Base-by-base conservation (phyloP, 2,329 filamentous ascomycete genomes). In the Simplicillium sp. region DNA sequence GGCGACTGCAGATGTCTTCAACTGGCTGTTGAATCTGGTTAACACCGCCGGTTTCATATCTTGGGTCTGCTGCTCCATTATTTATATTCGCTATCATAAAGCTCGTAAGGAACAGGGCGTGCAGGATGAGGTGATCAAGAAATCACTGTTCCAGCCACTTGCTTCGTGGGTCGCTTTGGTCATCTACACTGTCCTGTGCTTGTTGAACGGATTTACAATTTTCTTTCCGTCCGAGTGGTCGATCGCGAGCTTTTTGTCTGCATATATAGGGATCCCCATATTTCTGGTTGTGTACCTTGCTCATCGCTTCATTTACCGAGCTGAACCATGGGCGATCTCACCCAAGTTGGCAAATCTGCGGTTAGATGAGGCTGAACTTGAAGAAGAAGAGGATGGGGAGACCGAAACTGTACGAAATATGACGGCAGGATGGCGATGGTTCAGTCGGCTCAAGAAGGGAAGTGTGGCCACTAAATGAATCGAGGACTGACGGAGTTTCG, bases 181-280 rank as follows among this genome's bases (percentile, higher is more conserved):
- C 5, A 60, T 65, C 16, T 75, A 80, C 50, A 59, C 56, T 1
- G 62, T 78, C 39, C 61, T 82, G 14, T 61, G 63, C 3, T 55
- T 82, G 2, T 67, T 80, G 52, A 82, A 82, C 44, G 80, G 80
- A 2, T 83, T 83, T 53, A 70, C 71, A 31, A 73, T 78, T 3
- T 84, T 84, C 54, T 79, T 76, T 56, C 70, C 73, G 0, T 63
- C 65, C 4, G 64, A 75, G 14, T 83, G 74, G 69, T 68, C 66
- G 11, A 66, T 67, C 0, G 65, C 62, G 15, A 66, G 58, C 37
- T 84, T 84, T 51, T 61, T 82, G 18, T 80, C 77, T 0, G 68
- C 75, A 0, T 84, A 84, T 50, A 70, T 82, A n/a, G 77, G 77
- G 8, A 73, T 83, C 37, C 76, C 77, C 0, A 70, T 79, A 14